Conservation (phyloP, 2,329 filamentous ascomycete species). For the Cladorrhinum sp. region DNA sequence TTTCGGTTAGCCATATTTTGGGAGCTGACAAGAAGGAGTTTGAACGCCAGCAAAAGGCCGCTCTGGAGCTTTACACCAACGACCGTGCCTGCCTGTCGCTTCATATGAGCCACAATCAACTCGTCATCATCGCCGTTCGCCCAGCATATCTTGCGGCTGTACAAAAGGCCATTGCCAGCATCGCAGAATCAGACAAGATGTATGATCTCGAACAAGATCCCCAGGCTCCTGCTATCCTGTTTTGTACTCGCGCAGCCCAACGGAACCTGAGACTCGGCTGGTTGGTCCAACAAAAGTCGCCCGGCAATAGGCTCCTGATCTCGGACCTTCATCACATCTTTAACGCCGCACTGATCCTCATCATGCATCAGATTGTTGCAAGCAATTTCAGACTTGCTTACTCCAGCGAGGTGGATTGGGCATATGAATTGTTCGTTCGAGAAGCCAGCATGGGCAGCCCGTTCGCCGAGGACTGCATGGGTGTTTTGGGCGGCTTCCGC, state of each 20-base stretch:
- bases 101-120: slow-evolving; percentile 50
- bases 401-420: slow-evolving; percentile 36
- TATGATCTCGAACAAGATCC: slow-evolving; percentile 30
- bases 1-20: background rate
- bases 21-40: background rate
- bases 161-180: slow-evolving; percentile 44
- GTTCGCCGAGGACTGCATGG: slow-evolving; percentile 38
- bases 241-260: slow-evolving; percentile 44
- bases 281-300: slow-evolving; percentile 37
- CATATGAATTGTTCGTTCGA: slow-evolving; percentile 40
- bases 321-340: slow-evolving; percentile 48
- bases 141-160: slow-evolving; percentile 48
- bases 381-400: background rate
- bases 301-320: slow-evolving; percentile 40
- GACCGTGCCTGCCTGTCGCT: slow-evolving; percentile 45
- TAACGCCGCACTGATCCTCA: slow-evolving; percentile 48
- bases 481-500: slow-evolving; percentile 39
- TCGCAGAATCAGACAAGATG: slow-evolving; percentile 33
- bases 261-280: slow-evolving; percentile 45
- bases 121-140: slow-evolving; percentile 47
- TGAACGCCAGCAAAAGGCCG: background rate
- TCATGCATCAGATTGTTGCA: slow-evolving; percentile 44
- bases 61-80: slow-evolving; percentile 29
- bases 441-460: slow-evolving; percentile 39
- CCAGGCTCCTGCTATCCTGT: slow-evolving; percentile 34